A percentile compares a stretch with the other conserved stretches of the same genome.
Evolutionary conservation across 2,329 filamentous ascomycete genomes (phyloP).

Genomic region (Pseudogymnoascus sp.): DNA sequence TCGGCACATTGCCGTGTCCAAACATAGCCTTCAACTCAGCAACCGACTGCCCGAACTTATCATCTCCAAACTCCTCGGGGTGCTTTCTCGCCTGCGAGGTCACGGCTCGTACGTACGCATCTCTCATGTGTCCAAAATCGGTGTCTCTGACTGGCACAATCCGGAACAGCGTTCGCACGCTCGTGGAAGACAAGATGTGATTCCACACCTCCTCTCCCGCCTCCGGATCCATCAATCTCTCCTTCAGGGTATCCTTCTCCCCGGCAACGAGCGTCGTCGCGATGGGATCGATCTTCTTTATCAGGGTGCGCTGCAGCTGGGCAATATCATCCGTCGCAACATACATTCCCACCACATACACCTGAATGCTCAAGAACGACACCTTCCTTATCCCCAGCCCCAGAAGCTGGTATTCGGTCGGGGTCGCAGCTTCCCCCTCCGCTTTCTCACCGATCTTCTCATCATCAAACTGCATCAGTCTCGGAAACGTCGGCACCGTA

Average conservation of each 20-base stretch:
- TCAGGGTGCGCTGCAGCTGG: conserved; percentile 66
- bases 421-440: conserved; percentile 18
- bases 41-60: conserved; percentile 67
- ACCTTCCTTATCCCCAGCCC: conserved; percentile 84
- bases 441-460: conserved; percentile 13
- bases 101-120: conserved; percentile 83
- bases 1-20: conserved; percentile 69
- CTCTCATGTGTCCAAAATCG: conserved; percentile 84
- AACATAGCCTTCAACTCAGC: conserved; percentile 75
- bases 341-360: conserved; percentile 93
- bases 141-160: conserved; percentile 89
- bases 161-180: conserved; percentile 69
- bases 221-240: conserved; percentile 58
- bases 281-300: conserved; percentile 64
- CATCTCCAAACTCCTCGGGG: conserved; percentile 51
- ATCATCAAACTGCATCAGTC: conserved; percentile 22
- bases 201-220: conserved; percentile 69
- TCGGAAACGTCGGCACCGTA: conserved; percentile 25
- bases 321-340: conserved; percentile 76
- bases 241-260: conserved; percentile 68
- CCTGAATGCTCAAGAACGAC: conserved; percentile 80
- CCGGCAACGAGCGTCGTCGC: conserved; percentile 76
- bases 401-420: conserved; percentile 73
- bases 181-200: conserved; percentile 53
- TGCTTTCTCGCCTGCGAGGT: conserved; percentile 57